These are phyloP conservation scores for Carex myosuroides DNA, from an alignment of 176 grass and related monocot species.

Conservation along the genomic window DNA sequence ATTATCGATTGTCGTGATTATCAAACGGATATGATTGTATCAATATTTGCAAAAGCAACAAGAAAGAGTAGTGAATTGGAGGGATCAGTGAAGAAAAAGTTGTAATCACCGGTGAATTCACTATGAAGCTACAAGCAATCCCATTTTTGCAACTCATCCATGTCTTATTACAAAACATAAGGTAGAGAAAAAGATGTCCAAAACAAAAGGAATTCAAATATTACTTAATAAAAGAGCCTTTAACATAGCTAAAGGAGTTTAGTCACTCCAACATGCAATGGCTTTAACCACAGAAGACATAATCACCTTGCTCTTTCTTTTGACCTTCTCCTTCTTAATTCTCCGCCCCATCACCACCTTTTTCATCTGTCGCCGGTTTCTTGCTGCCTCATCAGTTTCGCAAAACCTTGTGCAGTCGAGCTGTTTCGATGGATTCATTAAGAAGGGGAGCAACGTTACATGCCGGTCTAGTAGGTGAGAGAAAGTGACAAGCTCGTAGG, in stretches of 20 bases:
- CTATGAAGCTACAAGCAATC: background rate
- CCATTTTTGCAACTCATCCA: background rate
- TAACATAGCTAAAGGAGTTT: background rate
- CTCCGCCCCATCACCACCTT: background rate
- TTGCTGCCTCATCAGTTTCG: background rate
- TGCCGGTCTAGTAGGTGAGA: background rate
- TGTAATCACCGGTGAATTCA: too few relatives aligned
- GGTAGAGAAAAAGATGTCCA: background rate
- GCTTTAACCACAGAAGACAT: background rate
- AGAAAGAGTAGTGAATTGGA: background rate
- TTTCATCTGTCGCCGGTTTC: background rate
- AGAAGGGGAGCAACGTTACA: conserved; percentile 11
- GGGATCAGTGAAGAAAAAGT: background rate
- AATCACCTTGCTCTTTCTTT: conserved; percentile 11
- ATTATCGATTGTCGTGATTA: background rate
- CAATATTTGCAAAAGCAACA: background rate
- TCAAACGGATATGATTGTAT: background rate
- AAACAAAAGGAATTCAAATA: background rate
- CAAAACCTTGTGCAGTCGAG: background rate
- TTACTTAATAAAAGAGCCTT: background rate
- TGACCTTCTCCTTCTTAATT: background rate
- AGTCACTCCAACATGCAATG: background rate
- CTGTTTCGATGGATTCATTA: background rate
- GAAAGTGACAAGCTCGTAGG: background rate
- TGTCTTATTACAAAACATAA: background rate